Conservation (phyloP, 2,329 filamentous ascomycete genomes). For the Botrytis hyacinthi region DNA sequence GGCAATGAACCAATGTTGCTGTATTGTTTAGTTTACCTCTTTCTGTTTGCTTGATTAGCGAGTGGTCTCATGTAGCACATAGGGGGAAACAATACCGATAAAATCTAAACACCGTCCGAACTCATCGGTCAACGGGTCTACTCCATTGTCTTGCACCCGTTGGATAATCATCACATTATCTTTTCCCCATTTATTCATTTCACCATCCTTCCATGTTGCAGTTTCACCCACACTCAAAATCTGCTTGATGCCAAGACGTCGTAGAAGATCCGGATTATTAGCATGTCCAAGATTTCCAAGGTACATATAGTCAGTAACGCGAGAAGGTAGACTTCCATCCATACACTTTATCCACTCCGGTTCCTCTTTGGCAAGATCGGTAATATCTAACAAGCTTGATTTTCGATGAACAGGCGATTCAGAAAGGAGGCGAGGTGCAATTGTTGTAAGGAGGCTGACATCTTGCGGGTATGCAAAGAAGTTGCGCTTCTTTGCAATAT, state of each 20-base stretch:
- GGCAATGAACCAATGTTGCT: constrained; percentile 91
- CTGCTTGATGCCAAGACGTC: constrained; percentile 77
- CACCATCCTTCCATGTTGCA: constrained; percentile 73
- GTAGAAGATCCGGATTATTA: constrained; percentile 84
- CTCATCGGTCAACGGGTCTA: constrained; percentile 84
- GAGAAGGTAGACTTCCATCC: constrained; percentile 87
- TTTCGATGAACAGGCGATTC: constrained; percentile 59
- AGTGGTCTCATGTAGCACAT: constrained; percentile 6
- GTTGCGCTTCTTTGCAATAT: constrained; percentile 78
- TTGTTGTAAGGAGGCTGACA: constrained; percentile 73
- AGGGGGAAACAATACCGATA: constrained; percentile 65
- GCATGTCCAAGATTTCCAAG: constrained; percentile 90
- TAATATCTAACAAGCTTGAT: constrained; percentile 53
- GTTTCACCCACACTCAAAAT: constrained; percentile 91
- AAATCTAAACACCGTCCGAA: constrained; percentile 86
- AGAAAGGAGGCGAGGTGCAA: constrained; percentile 71
- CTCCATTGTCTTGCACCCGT: constrained; percentile 92
- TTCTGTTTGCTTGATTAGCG: constrained; percentile 51
- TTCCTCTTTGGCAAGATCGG: constrained; percentile 53
- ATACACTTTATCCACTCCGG: constrained; percentile 80
- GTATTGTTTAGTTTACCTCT: constrained; percentile 72
- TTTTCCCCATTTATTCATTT: constrained; percentile 68
- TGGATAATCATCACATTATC: constrained; percentile 81
- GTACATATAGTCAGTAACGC: constrained; percentile 92
- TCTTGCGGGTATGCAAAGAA: constrained; percentile 96